A percentile compares a stretch with the other conserved stretches of the same genome.
Evolutionary conservation across 2,329 filamentous ascomycete species (phyloP).

Genomic region (Penicillium sp.): DNA sequence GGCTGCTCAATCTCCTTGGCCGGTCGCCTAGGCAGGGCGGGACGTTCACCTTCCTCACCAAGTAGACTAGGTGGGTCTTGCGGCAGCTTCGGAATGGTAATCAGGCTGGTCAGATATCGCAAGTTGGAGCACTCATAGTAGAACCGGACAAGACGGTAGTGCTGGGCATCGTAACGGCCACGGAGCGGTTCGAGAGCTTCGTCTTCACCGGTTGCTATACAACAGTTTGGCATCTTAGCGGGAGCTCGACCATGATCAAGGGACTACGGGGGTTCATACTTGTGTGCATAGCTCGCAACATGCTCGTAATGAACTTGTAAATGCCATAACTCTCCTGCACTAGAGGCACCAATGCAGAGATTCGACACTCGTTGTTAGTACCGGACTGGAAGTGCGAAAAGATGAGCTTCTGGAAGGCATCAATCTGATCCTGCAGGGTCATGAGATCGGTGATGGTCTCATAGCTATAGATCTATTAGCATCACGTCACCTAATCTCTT

Average conservation of each 20-base stretch:
- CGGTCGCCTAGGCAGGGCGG: constrained; percentile 74
- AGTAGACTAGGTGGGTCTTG: constrained; percentile 89
- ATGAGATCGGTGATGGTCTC: constrained; percentile 97
- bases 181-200: constrained; percentile 86
- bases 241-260: neutral
- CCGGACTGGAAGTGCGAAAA: constrained; percentile 93
- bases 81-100: constrained; percentile 91
- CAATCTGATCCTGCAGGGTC: constrained; percentile 95
- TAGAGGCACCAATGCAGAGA: constrained; percentile 85
- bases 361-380: constrained; percentile 92
- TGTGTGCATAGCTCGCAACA: constrained; percentile 96
- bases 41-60: constrained; percentile 76
- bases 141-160: constrained; percentile 93
- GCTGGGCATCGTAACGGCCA: constrained; percentile 86
- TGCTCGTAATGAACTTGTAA: constrained; percentile 99
- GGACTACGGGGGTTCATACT: constrained; percentile 55
- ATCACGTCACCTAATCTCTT: neutral
- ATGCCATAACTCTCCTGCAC: constrained; percentile 99
- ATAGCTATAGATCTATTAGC: constrained; percentile 46
- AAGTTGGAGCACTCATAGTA: constrained; percentile 99
- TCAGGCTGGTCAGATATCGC: constrained; percentile 90
- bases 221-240: constrained; percentile 4
- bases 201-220: constrained; percentile 77
- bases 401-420: constrained; percentile 96
- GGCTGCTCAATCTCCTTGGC: constrained; percentile 65